These are phyloP conservation scores for Corchorus capsularis DNA, from an alignment of 345 rosid genomes.

Conservation along the genomic window DNA sequence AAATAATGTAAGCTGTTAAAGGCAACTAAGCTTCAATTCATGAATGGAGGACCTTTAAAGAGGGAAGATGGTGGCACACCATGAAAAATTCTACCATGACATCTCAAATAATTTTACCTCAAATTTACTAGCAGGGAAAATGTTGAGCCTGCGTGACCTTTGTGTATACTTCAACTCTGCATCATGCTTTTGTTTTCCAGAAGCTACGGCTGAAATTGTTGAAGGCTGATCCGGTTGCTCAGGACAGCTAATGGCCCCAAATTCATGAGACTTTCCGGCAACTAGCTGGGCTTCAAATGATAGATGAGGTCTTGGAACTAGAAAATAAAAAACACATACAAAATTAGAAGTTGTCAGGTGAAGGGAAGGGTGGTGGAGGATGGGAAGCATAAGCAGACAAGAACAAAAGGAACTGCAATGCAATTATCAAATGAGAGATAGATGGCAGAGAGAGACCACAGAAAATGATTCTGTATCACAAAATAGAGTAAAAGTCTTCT, in stretches of 20 bases:
- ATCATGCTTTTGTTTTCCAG: constrained; percentile 79
- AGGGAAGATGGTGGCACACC: background rate
- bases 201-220: constrained; percentile 44
- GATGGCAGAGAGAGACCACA: background rate
- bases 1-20: constrained; percentile 6
- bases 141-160: constrained; percentile 86
- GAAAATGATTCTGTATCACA: constrained; percentile 6
- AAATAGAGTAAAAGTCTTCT: constrained; percentile 10
- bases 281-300: constrained; percentile 98
- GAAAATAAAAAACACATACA: constrained; percentile 26
- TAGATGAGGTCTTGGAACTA: constrained; percentile 97
- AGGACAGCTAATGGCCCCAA: constrained; percentile 68
- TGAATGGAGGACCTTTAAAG: background rate
- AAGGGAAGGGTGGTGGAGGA: background rate
- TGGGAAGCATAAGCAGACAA: background rate
- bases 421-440: constrained; percentile 1
- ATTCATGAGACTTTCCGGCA: constrained; percentile 88
- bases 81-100: background rate
- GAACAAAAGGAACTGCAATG: background rate
- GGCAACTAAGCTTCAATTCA: background rate
- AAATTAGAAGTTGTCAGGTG: constrained; percentile 5
- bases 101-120: constrained; percentile 51
- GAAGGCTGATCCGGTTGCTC: constrained; percentile 71
- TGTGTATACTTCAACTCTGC: constrained; percentile 88
- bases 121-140: constrained; percentile 75